Evolutionary conservation across 768 basidiomycete species (phyloP), one percentile per base, ranked within the genome.

Genomic region (Termitomyces sp.): DNA sequence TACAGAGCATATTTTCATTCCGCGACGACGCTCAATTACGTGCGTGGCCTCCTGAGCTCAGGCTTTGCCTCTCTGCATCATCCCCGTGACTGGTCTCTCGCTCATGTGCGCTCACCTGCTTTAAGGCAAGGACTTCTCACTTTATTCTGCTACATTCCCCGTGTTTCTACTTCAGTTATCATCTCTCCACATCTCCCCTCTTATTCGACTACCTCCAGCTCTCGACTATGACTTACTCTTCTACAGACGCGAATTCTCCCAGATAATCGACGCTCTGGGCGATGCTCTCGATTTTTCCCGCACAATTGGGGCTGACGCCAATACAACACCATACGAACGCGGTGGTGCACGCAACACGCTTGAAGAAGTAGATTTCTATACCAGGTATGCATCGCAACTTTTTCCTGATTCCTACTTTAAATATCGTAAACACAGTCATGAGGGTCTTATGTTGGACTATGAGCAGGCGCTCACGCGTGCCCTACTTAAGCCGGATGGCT

Each of bases 1-100:
- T 14, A 26, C 27, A 94, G 92, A 60, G 94, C 96, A 2, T 98
- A 98, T 79, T 98, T 98, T 75, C 88, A 98, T 74, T 98, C 96
- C 0, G 82, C 93, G 0, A 82, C 94, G 8, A 98, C 97, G 0
- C 79, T 98, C 42, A 99, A 99, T 74, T 87, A 95, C 72, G 80
- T 98, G 57, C 88, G 97, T 18, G 83, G 86, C 2, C 81, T 98
- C 37, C 82, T 99, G 6, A 85, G 87, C 1, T 96, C 94, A 14
- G 94, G 94, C 24, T 98, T 98, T 67, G 96, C 94, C 0, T 93
- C 91, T n/a, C 72, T 93, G 53, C 85, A 94, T 69, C 88, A 94
- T 63, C 95, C 95, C 5, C 81, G 87, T 39, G 87, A 88, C 68
- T 98, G 94, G 95, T 94, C 92, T 0, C 80, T 99, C 61, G 80